Conservation (phyloP, 192 early-diverging fungal species). For the Mortierella claussenii region DNA sequence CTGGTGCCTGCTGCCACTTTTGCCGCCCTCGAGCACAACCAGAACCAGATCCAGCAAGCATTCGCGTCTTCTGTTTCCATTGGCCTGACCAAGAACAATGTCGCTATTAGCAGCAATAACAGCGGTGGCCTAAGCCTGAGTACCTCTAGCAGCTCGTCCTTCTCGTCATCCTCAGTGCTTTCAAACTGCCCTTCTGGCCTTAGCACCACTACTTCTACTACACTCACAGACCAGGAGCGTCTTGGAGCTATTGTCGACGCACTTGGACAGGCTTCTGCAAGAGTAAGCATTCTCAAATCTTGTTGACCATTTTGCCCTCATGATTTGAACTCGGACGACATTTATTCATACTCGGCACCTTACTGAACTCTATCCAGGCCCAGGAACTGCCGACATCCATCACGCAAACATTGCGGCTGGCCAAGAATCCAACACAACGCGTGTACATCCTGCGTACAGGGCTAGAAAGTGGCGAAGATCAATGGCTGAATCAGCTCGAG, state of each 20-base stretch:
- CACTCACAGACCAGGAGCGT: slow-evolving; percentile 31
- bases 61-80: slow-evolving; percentile 35
- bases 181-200: not conserved
- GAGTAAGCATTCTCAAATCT: too few relatives aligned
- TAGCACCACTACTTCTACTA: not conserved
- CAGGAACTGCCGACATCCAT: slow-evolving; percentile 52
- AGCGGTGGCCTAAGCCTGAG: not conserved
- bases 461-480: slow-evolving; percentile 41
- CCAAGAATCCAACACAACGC: slow-evolving; percentile 50
- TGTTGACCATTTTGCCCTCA: too few relatives aligned
- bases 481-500: slow-evolving; percentile 38
- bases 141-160: slow-evolving; percentile 9
- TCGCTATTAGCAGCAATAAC: not conserved
- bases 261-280: slow-evolving; percentile 53
- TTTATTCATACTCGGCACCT: too few relatives aligned
- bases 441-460: slow-evolving; percentile 51
- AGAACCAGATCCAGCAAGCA: slow-evolving; percentile 23
- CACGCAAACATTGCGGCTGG: slow-evolving; percentile 37
- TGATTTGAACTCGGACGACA: too few relatives aligned
- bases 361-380: slow-evolving; percentile 34
- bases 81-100: slow-evolving; percentile 9
- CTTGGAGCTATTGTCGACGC: slow-evolving; percentile 52
- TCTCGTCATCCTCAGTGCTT: slow-evolving; percentile 9
- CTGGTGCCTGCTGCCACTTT: slow-evolving; percentile 46
- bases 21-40: slow-evolving; percentile 34